Evolutionary conservation across 129 eudicot species (phyloP).

Genomic region (Tagetes patula): DNA sequence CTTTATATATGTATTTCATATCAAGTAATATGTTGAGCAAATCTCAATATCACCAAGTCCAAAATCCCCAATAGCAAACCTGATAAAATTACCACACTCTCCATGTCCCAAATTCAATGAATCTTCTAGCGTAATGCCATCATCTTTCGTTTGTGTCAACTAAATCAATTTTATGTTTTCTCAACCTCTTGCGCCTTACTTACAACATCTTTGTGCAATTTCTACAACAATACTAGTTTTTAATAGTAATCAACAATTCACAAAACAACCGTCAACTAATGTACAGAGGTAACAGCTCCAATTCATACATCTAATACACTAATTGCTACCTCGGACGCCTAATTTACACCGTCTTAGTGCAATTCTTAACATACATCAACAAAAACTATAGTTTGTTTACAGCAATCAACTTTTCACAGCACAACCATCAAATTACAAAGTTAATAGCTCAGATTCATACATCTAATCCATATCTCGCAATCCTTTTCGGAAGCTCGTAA

Average conservation of each 20-base stretch:
- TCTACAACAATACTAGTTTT: too few relatives aligned
- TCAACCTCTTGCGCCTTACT: too few relatives aligned
- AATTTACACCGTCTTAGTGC: not conserved
- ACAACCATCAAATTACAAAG: constrained; percentile 11
- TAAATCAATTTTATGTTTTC: too few relatives aligned
- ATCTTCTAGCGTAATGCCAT: not conserved
- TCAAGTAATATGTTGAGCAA: not conserved
- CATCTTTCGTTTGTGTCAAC: too few relatives aligned
- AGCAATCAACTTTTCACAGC: constrained; percentile 1
- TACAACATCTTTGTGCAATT: too few relatives aligned
- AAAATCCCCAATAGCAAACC: not conserved
- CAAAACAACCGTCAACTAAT: too few relatives aligned
- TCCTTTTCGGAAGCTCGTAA: not conserved
- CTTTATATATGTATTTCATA: not conserved
- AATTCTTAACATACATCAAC: not conserved
- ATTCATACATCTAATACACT: too few relatives aligned
- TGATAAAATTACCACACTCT: not conserved
- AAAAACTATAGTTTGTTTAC: not conserved
- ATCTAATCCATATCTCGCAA: not conserved
- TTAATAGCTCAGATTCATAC: constrained; percentile 7
- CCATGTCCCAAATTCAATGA: not conserved
- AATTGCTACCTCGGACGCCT: not conserved
- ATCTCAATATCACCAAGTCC: not conserved
- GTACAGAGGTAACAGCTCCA: too few relatives aligned
- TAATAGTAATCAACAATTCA: too few relatives aligned